Percentiles rank a stretch among this genome's conserved stretches.
phyloP scores from a whole-genome alignment of 1,139 yeast genomes.

The Candida freyschussii region DNA sequence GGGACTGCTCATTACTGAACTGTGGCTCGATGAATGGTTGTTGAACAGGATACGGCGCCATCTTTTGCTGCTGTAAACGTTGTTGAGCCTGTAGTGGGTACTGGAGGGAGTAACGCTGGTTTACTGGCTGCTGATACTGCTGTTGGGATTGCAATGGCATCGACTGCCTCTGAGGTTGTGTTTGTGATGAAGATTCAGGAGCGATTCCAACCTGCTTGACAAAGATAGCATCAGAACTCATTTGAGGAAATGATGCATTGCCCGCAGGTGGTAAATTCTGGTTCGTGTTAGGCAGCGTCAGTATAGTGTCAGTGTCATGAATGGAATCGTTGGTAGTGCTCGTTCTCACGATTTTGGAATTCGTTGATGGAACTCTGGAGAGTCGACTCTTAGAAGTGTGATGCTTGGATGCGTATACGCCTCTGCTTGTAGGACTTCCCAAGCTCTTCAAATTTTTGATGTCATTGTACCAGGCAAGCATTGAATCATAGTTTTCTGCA shows the following conservation, averaged over 20 bases:
- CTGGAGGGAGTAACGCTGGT: constrained; percentile 10
- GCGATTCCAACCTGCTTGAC: constrained; percentile 15
- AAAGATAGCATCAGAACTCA: constrained; percentile 22
- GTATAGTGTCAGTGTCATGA: constrained; percentile 26
- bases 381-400: constrained; percentile 17
- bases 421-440: constrained; percentile 51
- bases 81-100: constrained; percentile 12
- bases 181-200: constrained; percentile 13
- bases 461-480: constrained; percentile 84
- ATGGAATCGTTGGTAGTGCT: constrained; percentile 18
- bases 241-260: constrained; percentile 18
- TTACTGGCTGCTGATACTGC: constrained; percentile 5
- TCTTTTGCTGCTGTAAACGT: constrained; percentile 10
- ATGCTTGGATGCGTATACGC: constrained; percentile 32
- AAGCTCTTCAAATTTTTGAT: constrained; percentile 59
- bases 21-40: constrained; percentile 7
- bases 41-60: constrained; percentile 13
- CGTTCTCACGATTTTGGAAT: constrained; percentile 18
- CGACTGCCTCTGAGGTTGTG: constrained; percentile 14
- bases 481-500: constrained; percentile 68
- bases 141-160: constrained; percentile 16
- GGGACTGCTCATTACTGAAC: constrained; percentile 1
- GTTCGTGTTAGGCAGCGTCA: constrained; percentile 24
- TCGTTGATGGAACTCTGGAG: constrained; percentile 21
- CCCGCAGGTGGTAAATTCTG: constrained; percentile 18